These are phyloP conservation scores for Dothidotthia symphoricarpi DNA, from an alignment of 2,329 filamentous ascomycete genomes.

Conservation along the genomic window DNA sequence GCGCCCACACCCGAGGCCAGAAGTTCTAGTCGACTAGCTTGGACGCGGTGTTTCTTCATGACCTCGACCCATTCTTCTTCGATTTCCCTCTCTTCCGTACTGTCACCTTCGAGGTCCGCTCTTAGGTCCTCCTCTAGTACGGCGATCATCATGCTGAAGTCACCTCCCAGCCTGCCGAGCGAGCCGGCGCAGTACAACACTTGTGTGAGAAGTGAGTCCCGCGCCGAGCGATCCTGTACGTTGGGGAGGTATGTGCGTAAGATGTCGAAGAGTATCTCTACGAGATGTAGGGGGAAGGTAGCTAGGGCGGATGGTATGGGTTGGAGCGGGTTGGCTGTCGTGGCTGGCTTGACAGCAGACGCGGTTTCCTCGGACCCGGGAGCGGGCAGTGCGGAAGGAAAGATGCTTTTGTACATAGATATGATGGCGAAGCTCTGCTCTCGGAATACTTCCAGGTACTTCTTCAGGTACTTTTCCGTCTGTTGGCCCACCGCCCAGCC, in stretches of 20 bases:
- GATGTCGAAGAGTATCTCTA: constrained; percentile 76
- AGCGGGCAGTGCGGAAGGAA: constrained; percentile 58
- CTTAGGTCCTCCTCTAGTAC: constrained; percentile 50
- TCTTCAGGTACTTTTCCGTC: constrained; percentile 89
- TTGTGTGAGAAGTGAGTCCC: constrained; percentile 88
- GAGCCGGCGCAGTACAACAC: constrained; percentile 92
- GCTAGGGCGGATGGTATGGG: constrained; percentile 73
- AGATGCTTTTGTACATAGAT: constrained; percentile 90
- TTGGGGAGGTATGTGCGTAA: constrained; percentile 75
- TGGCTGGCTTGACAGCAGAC: constrained; percentile 22
- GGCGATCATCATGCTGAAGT: constrained; percentile 87
- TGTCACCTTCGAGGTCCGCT: constrained; percentile 42
- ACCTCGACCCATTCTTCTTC: constrained; percentile 79
- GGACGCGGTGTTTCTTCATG: constrained; percentile 79
- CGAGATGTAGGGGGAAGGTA: constrained; percentile 80
- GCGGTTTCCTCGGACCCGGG: constrained; percentile 33
- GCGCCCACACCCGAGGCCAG: constrained; percentile 46
- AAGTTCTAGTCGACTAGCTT: constrained; percentile 73
- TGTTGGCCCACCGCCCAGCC: constrained; percentile 75
- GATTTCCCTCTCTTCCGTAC: constrained; percentile 41
- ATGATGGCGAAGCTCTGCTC: constrained; percentile 97
- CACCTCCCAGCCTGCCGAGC: constrained; percentile 82
- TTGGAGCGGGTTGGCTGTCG: constrained; percentile 39
- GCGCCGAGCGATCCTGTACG: constrained; percentile 72
- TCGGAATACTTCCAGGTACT: constrained; percentile 95